phyloP scores from a whole-genome alignment of 2,329 filamentous ascomycete genomes.

The Alternaria hordeiaustralica region DNA sequence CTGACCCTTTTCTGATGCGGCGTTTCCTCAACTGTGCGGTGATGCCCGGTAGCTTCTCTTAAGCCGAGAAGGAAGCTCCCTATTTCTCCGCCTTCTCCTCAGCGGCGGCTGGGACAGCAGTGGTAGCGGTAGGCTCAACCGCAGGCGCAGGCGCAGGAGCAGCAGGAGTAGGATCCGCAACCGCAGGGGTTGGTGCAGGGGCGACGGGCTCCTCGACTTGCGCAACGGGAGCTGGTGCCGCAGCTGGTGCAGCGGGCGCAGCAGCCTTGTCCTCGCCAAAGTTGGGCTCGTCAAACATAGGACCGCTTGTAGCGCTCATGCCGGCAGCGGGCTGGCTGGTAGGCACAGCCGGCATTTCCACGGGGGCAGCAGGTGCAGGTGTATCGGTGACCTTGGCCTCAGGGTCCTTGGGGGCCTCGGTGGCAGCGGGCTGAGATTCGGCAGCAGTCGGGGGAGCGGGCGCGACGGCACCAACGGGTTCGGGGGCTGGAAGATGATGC shows the following conservation, averaged over 20 bases:
- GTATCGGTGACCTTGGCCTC: constrained; percentile 25
- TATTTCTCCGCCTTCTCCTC: constrained; percentile 12
- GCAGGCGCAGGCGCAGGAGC: neutral
- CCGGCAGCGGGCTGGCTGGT: constrained; percentile 39
- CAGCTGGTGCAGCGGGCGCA: constrained; percentile 18
- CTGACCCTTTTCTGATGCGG: neutral
- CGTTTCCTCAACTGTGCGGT: neutral
- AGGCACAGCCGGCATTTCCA: constrained; percentile 33
- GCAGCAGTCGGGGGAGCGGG: constrained; percentile 39
- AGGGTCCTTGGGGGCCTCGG: constrained; percentile 20
- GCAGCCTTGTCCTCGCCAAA: constrained; percentile 29
- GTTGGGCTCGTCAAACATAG: constrained; percentile 42
- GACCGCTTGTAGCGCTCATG: constrained; percentile 50
- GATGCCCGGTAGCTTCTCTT: neutral
- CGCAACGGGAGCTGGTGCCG: constrained; percentile 16
- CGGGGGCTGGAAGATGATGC: constrained; percentile 34
- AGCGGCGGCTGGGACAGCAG: neutral
- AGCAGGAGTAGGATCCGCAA: neutral
- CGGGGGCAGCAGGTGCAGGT: constrained; percentile 19
- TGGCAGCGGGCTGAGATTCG: constrained; percentile 29
- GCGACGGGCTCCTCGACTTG: neutral
- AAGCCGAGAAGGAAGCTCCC: neutral
- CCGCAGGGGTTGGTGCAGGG: neutral
- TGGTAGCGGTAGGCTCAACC: neutral
- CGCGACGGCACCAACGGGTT: constrained; percentile 40